Conservation (phyloP, 768 basidiomycete genomes). For the Mycena haematopus region DNA sequence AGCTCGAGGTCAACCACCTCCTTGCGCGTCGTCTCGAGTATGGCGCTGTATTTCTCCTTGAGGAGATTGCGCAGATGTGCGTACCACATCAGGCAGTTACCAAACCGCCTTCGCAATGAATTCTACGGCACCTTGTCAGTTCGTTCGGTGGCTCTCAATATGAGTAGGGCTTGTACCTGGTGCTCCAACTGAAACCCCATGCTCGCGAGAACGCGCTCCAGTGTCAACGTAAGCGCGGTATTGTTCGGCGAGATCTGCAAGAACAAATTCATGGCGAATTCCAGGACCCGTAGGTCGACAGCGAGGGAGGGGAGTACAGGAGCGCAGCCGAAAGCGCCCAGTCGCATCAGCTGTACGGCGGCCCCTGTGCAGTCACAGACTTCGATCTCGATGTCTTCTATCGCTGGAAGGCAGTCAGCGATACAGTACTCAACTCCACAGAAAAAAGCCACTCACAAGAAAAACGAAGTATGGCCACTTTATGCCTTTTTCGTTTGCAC, state of each 20-base stretch:
- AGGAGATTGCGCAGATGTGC: not conserved
- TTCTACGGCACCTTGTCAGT: not conserved
- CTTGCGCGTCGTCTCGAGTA: not conserved
- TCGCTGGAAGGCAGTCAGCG: not conserved
- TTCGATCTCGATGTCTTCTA: not conserved
- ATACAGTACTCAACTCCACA: not conserved
- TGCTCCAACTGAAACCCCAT: constrained; percentile 8
- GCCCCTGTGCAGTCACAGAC: not conserved
- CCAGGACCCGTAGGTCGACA: constrained; percentile 1
- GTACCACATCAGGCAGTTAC: constrained; percentile 13
- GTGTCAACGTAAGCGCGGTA: not conserved
- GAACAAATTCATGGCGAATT: not conserved
- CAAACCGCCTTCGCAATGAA: constrained; percentile 3
- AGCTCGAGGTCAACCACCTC: not conserved
- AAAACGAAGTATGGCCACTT: not conserved
- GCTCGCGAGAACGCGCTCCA: not conserved
- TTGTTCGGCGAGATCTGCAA: constrained; percentile 1
- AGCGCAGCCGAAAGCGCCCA: not conserved
- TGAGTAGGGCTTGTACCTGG: not conserved
- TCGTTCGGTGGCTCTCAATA: not conserved
- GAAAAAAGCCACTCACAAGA: not conserved
- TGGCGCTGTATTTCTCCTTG: not conserved
- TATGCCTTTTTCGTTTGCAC: not conserved
- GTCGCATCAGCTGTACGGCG: not conserved
- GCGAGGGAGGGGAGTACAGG: not conserved